These are phyloP conservation scores for Crithidia fasciculata DNA, from an alignment of 208 protist genomes.

Conservation along the genomic window DNA sequence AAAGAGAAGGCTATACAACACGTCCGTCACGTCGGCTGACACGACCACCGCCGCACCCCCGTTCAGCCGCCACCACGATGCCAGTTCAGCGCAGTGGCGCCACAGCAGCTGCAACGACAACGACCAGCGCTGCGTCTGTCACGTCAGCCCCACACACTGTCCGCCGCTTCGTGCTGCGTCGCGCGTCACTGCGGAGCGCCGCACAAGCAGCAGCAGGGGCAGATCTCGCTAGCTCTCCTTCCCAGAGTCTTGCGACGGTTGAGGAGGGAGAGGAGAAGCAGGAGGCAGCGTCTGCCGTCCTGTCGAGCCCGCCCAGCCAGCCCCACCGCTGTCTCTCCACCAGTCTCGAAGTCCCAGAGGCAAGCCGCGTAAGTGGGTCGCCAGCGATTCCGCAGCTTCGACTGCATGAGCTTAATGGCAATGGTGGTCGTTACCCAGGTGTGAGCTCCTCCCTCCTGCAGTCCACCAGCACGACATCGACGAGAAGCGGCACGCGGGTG, in stretches of 20 bases:
- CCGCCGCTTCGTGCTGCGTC: conserved; percentile 13
- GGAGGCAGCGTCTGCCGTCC: too few species aligned
- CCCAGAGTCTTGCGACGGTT: too few species aligned
- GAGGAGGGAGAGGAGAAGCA: too few species aligned
- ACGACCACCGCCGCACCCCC: not conserved
- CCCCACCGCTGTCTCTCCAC: too few species aligned
- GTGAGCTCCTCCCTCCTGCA: not conserved
- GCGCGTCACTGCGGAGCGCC: not conserved
- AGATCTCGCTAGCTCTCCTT: too few species aligned
- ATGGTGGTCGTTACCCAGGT: too few species aligned
- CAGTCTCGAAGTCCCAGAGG: too few species aligned
- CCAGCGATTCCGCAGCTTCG: not conserved
- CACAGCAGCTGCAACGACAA: not conserved
- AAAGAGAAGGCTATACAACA: too few species aligned
- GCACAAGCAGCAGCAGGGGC: not conserved
- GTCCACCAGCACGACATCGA: not conserved
- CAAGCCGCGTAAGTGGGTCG: not conserved
- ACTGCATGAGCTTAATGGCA: too few species aligned
- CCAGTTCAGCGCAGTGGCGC: too few species aligned
- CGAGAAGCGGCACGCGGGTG: not conserved
- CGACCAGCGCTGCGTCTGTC: not conserved
- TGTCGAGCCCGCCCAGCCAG: too few species aligned
- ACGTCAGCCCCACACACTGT: not conserved
- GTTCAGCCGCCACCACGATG: too few species aligned
- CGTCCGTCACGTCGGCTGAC: not conserved